A percentile compares a stretch with the other conserved stretches of the same genome.
Evolutionary conservation across 2,329 filamentous ascomycete species (phyloP).

Genomic region (Beauveria sp.): DNA sequence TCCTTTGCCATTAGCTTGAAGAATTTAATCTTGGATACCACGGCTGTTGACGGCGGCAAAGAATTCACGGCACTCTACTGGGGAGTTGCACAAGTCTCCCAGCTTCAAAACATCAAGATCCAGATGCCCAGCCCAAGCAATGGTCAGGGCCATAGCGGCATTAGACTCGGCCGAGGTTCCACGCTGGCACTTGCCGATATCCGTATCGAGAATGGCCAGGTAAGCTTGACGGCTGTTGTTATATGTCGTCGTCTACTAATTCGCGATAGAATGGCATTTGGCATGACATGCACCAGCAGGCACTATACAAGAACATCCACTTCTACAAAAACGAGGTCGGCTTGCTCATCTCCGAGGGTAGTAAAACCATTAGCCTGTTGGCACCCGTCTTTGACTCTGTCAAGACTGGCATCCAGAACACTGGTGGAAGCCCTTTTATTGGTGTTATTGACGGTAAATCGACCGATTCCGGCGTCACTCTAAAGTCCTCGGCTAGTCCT

Average conservation of each 20-base stretch:
- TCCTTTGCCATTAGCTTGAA: conserved; percentile 36
- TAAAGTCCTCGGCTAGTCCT: conserved; percentile 29
- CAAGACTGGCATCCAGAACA: conserved; percentile 29
- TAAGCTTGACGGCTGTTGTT: background rate
- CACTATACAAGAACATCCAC: conserved; percentile 35
- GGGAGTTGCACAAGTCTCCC: conserved; percentile 36
- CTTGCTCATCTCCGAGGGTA: conserved; percentile 23
- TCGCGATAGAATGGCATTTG: conserved; percentile 28
- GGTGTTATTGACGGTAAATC: conserved; percentile 33
- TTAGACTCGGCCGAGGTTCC: conserved; percentile 32
- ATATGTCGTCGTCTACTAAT: background rate
- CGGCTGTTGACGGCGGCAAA: conserved; percentile 25
- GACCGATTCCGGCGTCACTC: conserved; percentile 33
- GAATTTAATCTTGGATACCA: conserved; percentile 36
- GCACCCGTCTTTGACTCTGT: conserved; percentile 33
- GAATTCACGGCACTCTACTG: conserved; percentile 34
- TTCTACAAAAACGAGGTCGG: conserved; percentile 35
- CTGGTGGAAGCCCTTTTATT: conserved; percentile 31
- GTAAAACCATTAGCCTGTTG: conserved; percentile 32
- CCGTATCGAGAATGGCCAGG: conserved; percentile 31
- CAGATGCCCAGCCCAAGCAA: conserved; percentile 28
- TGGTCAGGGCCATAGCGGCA: conserved; percentile 33
- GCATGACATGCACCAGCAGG: conserved; percentile 36
- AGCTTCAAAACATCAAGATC: conserved; percentile 37
- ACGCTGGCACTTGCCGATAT: conserved; percentile 34